A percentile compares a stretch with the other conserved stretches of the same genome.
phyloP scores from a whole-genome alignment of 352 stramenopile species.

The Halophytophthora polymorphica region DNA sequence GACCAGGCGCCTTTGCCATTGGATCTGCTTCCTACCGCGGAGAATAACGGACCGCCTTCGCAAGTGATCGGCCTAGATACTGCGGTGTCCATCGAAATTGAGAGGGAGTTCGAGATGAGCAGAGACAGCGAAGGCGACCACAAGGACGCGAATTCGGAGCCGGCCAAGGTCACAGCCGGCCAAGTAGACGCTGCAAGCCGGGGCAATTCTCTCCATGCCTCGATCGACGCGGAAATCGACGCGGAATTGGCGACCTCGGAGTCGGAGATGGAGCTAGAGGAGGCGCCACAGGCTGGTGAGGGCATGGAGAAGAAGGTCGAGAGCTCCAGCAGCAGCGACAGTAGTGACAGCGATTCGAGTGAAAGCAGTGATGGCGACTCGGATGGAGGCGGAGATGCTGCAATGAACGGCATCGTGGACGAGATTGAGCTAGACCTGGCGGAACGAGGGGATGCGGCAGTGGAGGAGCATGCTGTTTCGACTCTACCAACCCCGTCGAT shows the following conservation, averaged over 20 bases:
- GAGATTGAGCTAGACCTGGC: conserved; percentile 1
- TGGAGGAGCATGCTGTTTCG: neutral
- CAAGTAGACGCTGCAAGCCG: neutral
- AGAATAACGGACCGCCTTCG: neutral
- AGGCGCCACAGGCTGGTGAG: neutral
- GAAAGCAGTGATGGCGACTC: conserved; percentile 30
- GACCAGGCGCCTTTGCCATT: neutral
- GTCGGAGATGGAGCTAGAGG: conserved; percentile 17
- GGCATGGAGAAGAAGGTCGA: neutral
- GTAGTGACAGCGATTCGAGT: conserved; percentile 30
- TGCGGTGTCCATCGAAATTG: conserved; percentile 18
- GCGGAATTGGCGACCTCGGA: conserved; percentile 32
- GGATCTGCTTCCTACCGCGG: no score
- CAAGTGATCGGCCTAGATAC: conserved; percentile 5
- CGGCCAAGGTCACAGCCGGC: neutral
- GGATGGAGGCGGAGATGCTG: conserved; percentile 8
- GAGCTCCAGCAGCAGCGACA: conserved; percentile 25
- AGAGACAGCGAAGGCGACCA: conserved; percentile 23
- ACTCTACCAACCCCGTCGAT: no score
- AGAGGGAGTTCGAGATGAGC: conserved; percentile 27
- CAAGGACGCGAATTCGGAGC: neutral
- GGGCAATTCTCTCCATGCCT: conserved; percentile 5
- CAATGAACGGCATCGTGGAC: neutral
- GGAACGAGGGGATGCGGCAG: neutral
- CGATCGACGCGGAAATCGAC: conserved; percentile 40